Percentiles rank a stretch among this genome's conserved stretches.
phyloP scores from a whole-genome alignment of 352 stramenopile species.

The Heterotrichella gracilis region DNA sequence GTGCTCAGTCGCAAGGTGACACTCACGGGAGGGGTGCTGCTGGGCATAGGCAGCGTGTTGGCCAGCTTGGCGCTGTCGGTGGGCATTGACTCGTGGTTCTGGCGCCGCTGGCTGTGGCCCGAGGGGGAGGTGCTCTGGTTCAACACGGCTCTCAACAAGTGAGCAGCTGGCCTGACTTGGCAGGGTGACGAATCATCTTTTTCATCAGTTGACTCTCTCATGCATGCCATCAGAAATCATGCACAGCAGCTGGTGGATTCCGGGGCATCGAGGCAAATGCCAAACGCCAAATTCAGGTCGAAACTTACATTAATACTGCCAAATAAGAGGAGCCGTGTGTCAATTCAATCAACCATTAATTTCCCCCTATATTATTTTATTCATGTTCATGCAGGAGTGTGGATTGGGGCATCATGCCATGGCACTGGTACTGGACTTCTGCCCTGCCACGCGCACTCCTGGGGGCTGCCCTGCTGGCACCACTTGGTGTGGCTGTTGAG shows the following conservation, averaged over 20 bases:
- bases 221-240: too few relatives aligned
- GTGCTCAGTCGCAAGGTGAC: slow-evolving; percentile 28
- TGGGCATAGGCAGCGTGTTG: slow-evolving; percentile 32
- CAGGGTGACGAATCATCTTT: too few relatives aligned
- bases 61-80: slow-evolving; percentile 39
- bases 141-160: slow-evolving; percentile 76
- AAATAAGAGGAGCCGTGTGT: too few relatives aligned
- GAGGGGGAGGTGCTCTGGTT: slow-evolving; percentile 87
- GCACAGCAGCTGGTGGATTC: too few relatives aligned
- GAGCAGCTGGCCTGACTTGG: too few relatives aligned
- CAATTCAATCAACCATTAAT: too few relatives aligned
- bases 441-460: slow-evolving; percentile 46
- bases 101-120: slow-evolving; percentile 37
- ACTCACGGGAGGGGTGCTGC: slow-evolving; percentile 31
- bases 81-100: slow-evolving; percentile 20
- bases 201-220: too few relatives aligned
- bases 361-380: too few relatives aligned
- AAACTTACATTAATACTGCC: too few relatives aligned
- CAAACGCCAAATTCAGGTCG: too few relatives aligned
- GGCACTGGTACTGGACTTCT: slow-evolving; percentile 71
- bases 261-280: too few relatives aligned
- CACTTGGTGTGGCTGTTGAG: slow-evolving; percentile 20
- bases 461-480: slow-evolving; percentile 22
- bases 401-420: slow-evolving; percentile 75
- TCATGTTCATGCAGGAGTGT: too few relatives aligned